These are phyloP conservation scores for Nigrospora sphaerica DNA, from an alignment of 2,329 filamentous ascomycete genomes.

Conservation along the genomic window DNA sequence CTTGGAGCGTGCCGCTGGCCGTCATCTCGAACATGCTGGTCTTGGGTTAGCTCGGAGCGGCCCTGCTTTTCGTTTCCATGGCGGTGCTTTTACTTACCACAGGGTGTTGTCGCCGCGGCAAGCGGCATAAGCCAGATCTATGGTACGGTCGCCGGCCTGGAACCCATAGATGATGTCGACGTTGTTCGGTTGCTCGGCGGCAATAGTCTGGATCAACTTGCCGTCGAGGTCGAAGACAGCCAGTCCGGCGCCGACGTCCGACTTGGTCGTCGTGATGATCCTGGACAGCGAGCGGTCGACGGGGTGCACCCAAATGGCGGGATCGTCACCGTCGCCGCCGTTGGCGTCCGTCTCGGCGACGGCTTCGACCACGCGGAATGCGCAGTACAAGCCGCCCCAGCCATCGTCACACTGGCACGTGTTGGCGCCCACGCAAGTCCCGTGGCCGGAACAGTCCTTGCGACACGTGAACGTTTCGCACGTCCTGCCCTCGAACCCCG, in stretches of 20 bases:
- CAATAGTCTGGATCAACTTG: constrained; percentile 35
- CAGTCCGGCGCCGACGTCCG: constrained; percentile 38
- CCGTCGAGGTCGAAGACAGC: constrained; percentile 41
- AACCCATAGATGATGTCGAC: constrained; percentile 47
- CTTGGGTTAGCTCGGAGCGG: too few relatives aligned
- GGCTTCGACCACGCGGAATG: constrained; percentile 33
- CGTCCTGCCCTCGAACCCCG: constrained; percentile 28
- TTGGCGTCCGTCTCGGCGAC: constrained; percentile 34
- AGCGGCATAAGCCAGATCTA: constrained; percentile 43
- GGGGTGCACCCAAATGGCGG: constrained; percentile 41
- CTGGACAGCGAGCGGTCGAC: constrained; percentile 31
- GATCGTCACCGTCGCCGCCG: constrained; percentile 38
- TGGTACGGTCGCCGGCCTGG: constrained; percentile 29
- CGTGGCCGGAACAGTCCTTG: constrained; percentile 32
- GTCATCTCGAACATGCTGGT: constrained; percentile 41
- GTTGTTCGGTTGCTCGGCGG: constrained; percentile 42
- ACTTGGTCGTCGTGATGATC: constrained; percentile 46
- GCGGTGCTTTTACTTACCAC: constrained; percentile 30
- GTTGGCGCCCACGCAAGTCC: constrained; percentile 33
- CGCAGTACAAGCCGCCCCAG: constrained; percentile 38
- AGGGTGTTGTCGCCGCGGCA: constrained; percentile 44
- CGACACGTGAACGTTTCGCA: constrained; percentile 30
- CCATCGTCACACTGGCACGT: constrained; percentile 30
- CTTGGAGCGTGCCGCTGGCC: constrained; percentile 32
- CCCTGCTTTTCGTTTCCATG: too few relatives aligned